Evolutionary conservation across 2,329 filamentous ascomycete species (phyloP).

Genomic region (Zymoseptoria passerinii): DNA sequence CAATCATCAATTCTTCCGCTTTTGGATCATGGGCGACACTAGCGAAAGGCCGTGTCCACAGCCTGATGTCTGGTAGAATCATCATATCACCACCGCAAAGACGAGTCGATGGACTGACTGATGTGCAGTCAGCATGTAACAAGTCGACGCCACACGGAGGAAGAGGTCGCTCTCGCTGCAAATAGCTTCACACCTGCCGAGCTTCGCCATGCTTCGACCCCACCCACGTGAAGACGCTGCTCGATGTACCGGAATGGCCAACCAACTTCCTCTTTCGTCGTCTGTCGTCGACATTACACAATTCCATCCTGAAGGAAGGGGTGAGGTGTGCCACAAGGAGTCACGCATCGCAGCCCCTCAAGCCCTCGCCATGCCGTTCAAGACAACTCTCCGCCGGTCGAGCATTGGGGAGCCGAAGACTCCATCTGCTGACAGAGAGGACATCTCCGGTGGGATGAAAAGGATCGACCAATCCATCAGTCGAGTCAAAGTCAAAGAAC

Average conservation of each 20-base stretch:
- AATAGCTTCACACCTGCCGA: neutral
- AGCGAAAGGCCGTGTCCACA: too few relatives aligned
- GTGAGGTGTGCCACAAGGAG: neutral
- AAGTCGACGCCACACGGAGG: too few relatives aligned
- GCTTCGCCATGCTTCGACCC: neutral
- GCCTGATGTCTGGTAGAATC: too few relatives aligned
- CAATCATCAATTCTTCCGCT: too few relatives aligned
- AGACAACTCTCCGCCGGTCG: neutral
- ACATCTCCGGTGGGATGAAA: neutral
- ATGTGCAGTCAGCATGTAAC: too few relatives aligned
- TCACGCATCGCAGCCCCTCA: neutral
- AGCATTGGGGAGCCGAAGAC: neutral
- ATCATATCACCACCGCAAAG: too few relatives aligned
- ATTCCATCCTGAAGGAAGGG: neutral
- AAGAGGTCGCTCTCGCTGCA: too few relatives aligned
- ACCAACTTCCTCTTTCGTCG: neutral
- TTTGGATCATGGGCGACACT: too few relatives aligned
- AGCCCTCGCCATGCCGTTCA: too few relatives aligned
- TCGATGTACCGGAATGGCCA: neutral
- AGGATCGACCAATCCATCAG: neutral
- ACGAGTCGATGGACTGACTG: too few relatives aligned
- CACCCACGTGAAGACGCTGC: neutral
- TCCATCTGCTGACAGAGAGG: neutral
- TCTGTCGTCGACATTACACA: neutral
- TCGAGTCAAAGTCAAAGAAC: too few relatives aligned